Conservation (phyloP, 78 protist genomes). For the Cavenderia fasciculata region DNA sequence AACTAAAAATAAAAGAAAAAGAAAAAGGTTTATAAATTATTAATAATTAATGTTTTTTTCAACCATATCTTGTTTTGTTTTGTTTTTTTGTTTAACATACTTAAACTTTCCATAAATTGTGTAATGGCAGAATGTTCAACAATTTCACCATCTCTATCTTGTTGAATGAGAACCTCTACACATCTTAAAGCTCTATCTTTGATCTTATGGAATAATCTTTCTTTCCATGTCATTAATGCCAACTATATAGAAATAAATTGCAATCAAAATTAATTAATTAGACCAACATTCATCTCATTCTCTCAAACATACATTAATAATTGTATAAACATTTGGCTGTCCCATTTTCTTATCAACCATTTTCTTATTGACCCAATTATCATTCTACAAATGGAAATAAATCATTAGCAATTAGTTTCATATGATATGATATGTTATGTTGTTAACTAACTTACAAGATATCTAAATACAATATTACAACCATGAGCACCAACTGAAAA, state of each 20-base stretch:
- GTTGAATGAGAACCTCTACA: conserved; percentile 48
- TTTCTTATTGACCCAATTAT: conserved; percentile 60
- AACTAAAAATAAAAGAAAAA: conserved; percentile 24
- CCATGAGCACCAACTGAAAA: conserved; percentile 20
- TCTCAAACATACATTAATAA: not conserved
- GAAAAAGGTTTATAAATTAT: not conserved
- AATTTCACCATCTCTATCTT: conserved; percentile 59
- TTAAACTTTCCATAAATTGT: conserved; percentile 59
- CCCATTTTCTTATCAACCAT: conserved; percentile 56
- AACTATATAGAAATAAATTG: conserved; percentile 6
- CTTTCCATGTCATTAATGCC: conserved; percentile 64
- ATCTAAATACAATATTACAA: conserved; percentile 68
- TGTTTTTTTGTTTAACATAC: no score
- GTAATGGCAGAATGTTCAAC: conserved; percentile 31
- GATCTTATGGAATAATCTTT: conserved; percentile 45
- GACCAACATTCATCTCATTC: not conserved
- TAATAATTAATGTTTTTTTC: not conserved
- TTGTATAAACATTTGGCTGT: not conserved
- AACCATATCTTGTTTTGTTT: not conserved
- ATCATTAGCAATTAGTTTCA: not conserved
- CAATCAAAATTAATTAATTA: not conserved
- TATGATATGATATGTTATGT: not conserved
- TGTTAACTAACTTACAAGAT: conserved; percentile 36
- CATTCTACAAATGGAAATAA: conserved; percentile 18
- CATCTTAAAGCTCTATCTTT: conserved; percentile 49